Evolutionary conservation across 2,329 filamentous ascomycete species (phyloP).

Genomic region (Monascus ruber): DNA sequence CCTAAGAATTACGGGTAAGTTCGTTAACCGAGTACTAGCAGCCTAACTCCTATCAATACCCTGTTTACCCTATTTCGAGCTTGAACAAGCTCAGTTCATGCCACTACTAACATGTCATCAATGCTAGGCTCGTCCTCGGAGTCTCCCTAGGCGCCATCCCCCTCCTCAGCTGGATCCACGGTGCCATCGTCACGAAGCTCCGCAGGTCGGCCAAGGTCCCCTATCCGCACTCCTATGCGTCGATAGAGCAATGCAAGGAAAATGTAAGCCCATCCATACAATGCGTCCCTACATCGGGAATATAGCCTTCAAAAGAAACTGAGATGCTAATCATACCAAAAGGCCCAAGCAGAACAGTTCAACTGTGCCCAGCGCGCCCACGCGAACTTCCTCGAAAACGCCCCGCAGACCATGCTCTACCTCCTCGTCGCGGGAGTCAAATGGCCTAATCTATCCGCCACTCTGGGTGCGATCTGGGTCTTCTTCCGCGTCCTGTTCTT

Average conservation of each 20-base stretch:
- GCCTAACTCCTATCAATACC: too few species aligned
- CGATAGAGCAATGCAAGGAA: conserved; percentile 40
- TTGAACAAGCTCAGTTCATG: too few species aligned
- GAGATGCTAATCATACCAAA: neutral
- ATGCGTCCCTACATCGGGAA: conserved; percentile 28
- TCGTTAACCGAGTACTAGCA: neutral
- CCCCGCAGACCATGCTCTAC: conserved; percentile 38
- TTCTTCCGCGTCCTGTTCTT: conserved; percentile 39
- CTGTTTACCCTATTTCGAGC: too few species aligned
- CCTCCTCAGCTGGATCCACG: conserved; percentile 43
- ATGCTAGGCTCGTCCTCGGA: conserved; percentile 42
- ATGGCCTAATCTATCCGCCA: conserved; percentile 39
- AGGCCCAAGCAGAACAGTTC: conserved; percentile 36
- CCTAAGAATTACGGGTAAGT: conserved; percentile 40
- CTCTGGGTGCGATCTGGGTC: conserved; percentile 40
- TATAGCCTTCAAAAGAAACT: neutral
- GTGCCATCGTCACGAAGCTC: conserved; percentile 31
- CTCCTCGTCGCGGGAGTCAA: conserved; percentile 44
- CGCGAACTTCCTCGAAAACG: conserved; percentile 51
- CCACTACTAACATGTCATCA: too few species aligned
- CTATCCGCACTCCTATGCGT: conserved; percentile 50
- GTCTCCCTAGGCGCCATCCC: conserved; percentile 44
- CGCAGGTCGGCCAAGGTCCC: conserved; percentile 43
- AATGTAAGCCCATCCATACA: conserved; percentile 30
- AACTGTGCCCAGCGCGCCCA: conserved; percentile 47